These are phyloP conservation scores for Salix koriyanagi DNA, from an alignment of 345 rosid species.

Conservation along the genomic window DNA sequence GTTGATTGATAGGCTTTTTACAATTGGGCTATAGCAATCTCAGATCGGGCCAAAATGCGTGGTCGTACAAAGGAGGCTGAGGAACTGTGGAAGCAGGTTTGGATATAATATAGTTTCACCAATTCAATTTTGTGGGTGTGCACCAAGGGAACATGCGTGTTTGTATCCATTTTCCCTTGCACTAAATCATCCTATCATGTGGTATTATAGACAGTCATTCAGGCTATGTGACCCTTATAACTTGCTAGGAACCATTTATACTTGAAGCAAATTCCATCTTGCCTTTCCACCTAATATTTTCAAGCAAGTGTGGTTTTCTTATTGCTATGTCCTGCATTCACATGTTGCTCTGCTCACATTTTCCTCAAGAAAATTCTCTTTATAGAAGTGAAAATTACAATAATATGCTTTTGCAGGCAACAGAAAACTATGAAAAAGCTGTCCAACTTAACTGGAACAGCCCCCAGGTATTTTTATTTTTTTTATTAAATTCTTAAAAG, in stretches of 20 bases:
- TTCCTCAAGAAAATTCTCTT: neutral
- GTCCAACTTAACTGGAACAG: conserved; percentile 98
- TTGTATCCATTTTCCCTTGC: neutral
- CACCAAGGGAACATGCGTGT: neutral
- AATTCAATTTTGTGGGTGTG: neutral
- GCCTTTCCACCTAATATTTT: neutral
- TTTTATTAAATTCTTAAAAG: conserved; percentile 1
- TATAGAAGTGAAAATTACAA: neutral
- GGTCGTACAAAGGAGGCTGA: conserved; percentile 99
- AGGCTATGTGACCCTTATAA: neutral
- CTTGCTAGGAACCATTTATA: neutral
- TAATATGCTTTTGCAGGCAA: conserved; percentile 57
- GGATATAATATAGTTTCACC: neutral
- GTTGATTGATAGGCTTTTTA: conserved; percentile 77
- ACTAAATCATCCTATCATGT: neutral
- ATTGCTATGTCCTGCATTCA: neutral
- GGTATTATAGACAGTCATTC: neutral
- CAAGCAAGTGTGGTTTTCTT: neutral
- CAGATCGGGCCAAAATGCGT: conserved; percentile 98
- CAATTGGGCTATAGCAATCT: conserved; percentile 99
- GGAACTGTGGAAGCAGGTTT: conserved; percentile 94
- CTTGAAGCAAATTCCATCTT: neutral
- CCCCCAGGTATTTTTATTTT: conserved; percentile 60
- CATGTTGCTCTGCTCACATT: neutral
- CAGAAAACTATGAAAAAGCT: conserved; percentile 90